Percentiles rank a stretch among this genome's conserved stretches.
These are phyloP conservation scores for Phylloporus sp. DNA, from an alignment of 768 basidiomycete species.

Conservation along the genomic window DNA sequence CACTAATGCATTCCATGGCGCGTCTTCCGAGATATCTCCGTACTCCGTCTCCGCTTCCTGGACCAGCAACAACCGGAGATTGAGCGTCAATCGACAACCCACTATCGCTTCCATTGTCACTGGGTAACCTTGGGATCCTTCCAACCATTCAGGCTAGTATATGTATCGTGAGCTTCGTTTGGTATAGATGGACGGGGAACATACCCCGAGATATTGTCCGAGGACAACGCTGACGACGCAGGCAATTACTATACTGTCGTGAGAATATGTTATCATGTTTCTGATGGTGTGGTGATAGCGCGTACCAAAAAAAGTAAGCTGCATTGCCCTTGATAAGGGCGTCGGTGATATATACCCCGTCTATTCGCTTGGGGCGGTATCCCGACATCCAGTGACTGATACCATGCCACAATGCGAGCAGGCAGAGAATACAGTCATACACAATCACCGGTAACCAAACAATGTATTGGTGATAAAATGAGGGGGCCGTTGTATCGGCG, in stretches of 20 bases:
- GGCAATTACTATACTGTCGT: constrained; percentile 9
- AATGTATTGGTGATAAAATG: constrained; percentile 1
- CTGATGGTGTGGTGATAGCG: background rate
- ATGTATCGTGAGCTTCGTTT: background rate
- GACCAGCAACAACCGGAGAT: constrained; percentile 1
- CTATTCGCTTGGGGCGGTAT: background rate
- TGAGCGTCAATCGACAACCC: constrained; percentile 9
- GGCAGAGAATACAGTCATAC: constrained; percentile 2
- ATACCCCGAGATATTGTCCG: background rate
- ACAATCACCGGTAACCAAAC: constrained; percentile 10
- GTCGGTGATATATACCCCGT: constrained; percentile 3
- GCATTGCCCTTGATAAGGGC: constrained; percentile 12
- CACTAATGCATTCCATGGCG: constrained; percentile 1
- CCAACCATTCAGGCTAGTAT: constrained; percentile 3
- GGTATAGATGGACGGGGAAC: background rate
- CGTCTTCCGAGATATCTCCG: background rate
- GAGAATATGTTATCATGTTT: background rate
- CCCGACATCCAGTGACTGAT: background rate
- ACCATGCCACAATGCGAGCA: constrained; percentile 6
- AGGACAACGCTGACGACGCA: constrained; percentile 1
- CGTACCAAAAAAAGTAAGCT: constrained; percentile 17
- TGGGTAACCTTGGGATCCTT: constrained; percentile 4
- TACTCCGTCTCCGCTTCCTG: background rate
- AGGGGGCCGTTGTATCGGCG: background rate
- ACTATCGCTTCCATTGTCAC: constrained; percentile 1